Conservation (phyloP, 306 rosid genomes). For the Vigna unguiculata region DNA sequence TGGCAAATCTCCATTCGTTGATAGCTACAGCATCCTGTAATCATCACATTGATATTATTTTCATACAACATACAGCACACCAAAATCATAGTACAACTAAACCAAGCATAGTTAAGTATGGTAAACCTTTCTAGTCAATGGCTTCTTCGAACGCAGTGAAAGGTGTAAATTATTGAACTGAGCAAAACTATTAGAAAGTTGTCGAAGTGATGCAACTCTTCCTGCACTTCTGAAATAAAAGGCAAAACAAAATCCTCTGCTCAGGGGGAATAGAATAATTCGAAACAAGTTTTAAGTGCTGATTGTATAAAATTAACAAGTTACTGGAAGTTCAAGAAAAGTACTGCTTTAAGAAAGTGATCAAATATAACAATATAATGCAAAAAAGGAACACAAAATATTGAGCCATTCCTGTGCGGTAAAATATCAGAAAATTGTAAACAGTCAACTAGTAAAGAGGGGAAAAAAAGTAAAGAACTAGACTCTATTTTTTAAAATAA, state of each 20-base stretch:
- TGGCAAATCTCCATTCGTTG: constrained; percentile 96
- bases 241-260: constrained; percentile 39
- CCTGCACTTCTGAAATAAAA: constrained; percentile 71
- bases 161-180: constrained; percentile 85
- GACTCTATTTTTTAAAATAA: neutral
- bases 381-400: neutral
- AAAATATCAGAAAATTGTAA: constrained; percentile 28
- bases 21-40: constrained; percentile 88
- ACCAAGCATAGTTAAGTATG: constrained; percentile 29
- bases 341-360: constrained; percentile 20
- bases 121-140: constrained; percentile 86
- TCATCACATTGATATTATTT: constrained; percentile 49
- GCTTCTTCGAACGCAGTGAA: constrained; percentile 80
- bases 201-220: constrained; percentile 82
- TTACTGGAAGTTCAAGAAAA: constrained; percentile 38
- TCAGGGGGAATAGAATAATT: constrained; percentile 19
- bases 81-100: constrained; percentile 16
- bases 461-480: neutral
- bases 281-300: constrained; percentile 29
- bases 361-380: neutral
- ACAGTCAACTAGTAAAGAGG: neutral
- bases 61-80: constrained; percentile 21
- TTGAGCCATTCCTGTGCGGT: constrained; percentile 17
- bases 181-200: constrained; percentile 88
- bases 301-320: constrained; percentile 34